A percentile compares a stretch with the other conserved stretches of the same genome.
Evolutionary conservation across 306 rosid genomes (phyloP).

Genomic region (Ochetophila trinervis): DNA sequence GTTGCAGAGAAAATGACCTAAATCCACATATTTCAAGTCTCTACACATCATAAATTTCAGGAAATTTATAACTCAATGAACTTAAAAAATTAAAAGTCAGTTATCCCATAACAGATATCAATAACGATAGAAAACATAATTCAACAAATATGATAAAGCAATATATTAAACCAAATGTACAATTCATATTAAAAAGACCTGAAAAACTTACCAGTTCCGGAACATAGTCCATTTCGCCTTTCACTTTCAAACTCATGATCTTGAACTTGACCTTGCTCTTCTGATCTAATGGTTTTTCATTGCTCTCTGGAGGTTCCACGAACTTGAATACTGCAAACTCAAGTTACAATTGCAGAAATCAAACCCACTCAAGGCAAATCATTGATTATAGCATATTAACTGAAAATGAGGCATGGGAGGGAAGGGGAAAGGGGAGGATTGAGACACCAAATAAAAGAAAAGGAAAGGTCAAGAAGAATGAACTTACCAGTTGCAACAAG

Average conservation of each 20-base stretch:
- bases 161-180: constrained; percentile 5
- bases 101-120: neutral
- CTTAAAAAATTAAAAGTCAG: neutral
- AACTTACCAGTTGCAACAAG: constrained; percentile 70
- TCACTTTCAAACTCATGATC: constrained; percentile 91
- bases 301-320: constrained; percentile 85
- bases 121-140: constrained; percentile 1
- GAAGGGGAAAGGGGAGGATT: neutral
- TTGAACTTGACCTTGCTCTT: constrained; percentile 86
- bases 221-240: constrained; percentile 72
- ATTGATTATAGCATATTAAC: constrained; percentile 3
- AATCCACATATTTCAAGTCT: neutral
- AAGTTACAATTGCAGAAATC: constrained; percentile 25
- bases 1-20: neutral
- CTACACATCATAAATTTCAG: neutral
- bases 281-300: constrained; percentile 67
- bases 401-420: neutral
- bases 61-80: constrained; percentile 1
- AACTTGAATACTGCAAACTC: constrained; percentile 73
- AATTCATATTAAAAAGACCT: constrained; percentile 7
- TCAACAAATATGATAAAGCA: neutral
- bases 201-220: constrained; percentile 73
- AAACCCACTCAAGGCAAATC: constrained; percentile 10
- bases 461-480: constrained; percentile 23
- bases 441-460: neutral